phyloP scores from a whole-genome alignment of 192 early-diverging fungal species.

The Coemansia sp. region DNA sequence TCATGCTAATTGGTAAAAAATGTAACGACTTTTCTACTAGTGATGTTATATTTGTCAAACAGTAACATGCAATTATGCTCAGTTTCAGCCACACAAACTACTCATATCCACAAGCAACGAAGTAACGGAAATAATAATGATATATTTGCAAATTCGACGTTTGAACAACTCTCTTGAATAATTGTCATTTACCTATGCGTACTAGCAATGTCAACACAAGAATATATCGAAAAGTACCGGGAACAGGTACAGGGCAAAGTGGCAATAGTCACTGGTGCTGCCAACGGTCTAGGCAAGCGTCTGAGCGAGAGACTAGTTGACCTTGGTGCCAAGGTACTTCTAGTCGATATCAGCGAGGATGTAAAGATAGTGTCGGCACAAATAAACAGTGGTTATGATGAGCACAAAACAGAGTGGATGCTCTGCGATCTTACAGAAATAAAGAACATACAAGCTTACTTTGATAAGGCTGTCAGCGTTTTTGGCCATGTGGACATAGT shows the following conservation, averaged over 20 bases:
- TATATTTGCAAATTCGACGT: background rate
- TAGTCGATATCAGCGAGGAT: constrained; percentile 28
- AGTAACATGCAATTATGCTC: no score
- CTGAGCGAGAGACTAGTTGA: constrained; percentile 23
- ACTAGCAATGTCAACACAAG: background rate
- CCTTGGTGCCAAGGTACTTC: constrained; percentile 22
- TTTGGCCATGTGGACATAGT: constrained; percentile 63
- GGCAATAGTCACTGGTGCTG: constrained; percentile 45
- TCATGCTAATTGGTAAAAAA: no score
- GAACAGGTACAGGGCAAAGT: constrained; percentile 26
- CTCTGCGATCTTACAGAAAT: constrained; percentile 38
- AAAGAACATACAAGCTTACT: constrained; percentile 28
- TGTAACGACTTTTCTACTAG: no score
- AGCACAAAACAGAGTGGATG: constrained; percentile 18
- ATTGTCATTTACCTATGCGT: no score
- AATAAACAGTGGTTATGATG: constrained; percentile 12
- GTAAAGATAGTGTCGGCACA: constrained; percentile 17
- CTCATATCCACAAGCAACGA: no score
- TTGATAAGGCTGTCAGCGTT: constrained; percentile 47
- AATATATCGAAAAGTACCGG: constrained; percentile 23
- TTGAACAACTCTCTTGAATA: background rate
- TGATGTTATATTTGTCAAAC: no score
- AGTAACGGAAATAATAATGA: background rate
- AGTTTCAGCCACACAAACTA: no score
- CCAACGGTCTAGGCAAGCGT: constrained; percentile 40